phyloP scores from a whole-genome alignment of 176 grass and related monocot genomes.

The Cymbopogon citratus region DNA sequence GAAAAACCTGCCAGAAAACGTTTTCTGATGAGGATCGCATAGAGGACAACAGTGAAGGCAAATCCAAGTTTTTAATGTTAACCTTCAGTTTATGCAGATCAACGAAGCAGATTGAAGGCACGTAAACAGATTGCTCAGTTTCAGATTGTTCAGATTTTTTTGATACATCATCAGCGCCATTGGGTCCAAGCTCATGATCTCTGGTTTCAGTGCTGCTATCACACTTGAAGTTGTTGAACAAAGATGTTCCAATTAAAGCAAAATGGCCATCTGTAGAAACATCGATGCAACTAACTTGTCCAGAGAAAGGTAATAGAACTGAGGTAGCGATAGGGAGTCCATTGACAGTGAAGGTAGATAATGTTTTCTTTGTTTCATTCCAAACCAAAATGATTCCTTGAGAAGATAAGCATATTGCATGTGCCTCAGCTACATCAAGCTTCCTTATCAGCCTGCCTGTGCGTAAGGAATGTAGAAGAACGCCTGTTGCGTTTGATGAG shows the following conservation, averaged over 20 bases:
- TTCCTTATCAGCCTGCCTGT: conserved; percentile 79
- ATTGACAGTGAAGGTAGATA: conserved; percentile 95
- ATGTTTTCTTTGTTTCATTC: conserved; percentile 66
- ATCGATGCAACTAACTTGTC: conserved; percentile 81
- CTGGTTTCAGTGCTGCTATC: conserved; percentile 32
- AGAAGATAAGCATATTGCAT: conserved; percentile 69
- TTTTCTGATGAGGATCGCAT: conserved; percentile 1
- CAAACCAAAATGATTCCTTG: conserved; percentile 88
- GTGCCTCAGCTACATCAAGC: conserved; percentile 54
- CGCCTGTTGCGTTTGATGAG: conserved; percentile 62
- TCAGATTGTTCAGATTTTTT: conserved; percentile 21
- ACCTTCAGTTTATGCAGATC: conserved; percentile 92
- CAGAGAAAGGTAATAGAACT: conserved; percentile 63
- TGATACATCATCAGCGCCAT: conserved; percentile 18
- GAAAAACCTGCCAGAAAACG: conserved; percentile 58
- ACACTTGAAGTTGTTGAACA: conserved; percentile 42
- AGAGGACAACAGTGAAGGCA: conserved; percentile 19
- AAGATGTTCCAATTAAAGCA: conserved; percentile 68
- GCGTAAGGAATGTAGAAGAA: conserved; percentile 89
- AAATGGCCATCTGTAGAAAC: conserved; percentile 80
- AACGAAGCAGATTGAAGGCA: conserved; percentile 91
- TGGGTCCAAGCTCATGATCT: conserved; percentile 16
- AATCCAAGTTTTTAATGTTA: conserved; percentile 18
- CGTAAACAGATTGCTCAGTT: conserved; percentile 44
- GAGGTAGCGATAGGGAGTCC: conserved; percentile 67